Base-by-base conservation (phyloP, 2,329 filamentous ascomycete genomes). In the Monascus ruber region DNA sequence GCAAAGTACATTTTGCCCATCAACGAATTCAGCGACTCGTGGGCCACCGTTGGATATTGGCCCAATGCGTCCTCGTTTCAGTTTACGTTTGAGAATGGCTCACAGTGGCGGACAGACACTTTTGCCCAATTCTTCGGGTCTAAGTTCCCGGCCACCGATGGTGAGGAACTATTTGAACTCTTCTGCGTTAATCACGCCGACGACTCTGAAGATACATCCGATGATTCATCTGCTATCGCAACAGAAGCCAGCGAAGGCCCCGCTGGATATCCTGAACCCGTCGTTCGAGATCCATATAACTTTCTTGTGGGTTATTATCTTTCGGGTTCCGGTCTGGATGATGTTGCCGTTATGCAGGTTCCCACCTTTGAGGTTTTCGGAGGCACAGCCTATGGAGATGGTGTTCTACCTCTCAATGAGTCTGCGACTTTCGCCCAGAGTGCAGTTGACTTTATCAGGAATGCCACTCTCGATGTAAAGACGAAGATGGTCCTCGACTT, bases 401-500 rank as follows among this genome's bases (percentile, higher is more conserved):
- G 17, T 2, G 17, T 3, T 17, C 17, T 17, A 17, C 17, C 17
- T 17, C 17, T 17, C 6, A 24, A 31, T 9, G 31, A 31, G n/a
- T 42, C 52, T 6, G 11, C 31, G 5, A 42, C 50, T 10, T 46
- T 53, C 17, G 48, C 48, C 5, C 37, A 47, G 24, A 29, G 49
- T 8, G 44, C 47, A 2, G 42, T 46, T 26, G 38, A 54, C 7
- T 58, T 58, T 37, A 29, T 58, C 17, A 40, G 46, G 5, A 54
- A 56, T 29, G 54, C 49, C 38, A 51, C 48, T 9, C 36, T 38
- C 2, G 61, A 62, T 2, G 65, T 68, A 2, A 78, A 77, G 52
- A 73, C 64, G n/a, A 78, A 74, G 53, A 63, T 84, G 4, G 66
- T 84, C 26, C 72, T 84, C 42, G 81, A 84, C 45, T 51, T 83